A percentile compares a stretch with the other conserved stretches of the same genome.
These are phyloP conservation scores for Camillea tinctor DNA, from an alignment of 2,329 filamentous ascomycete species.

Conservation along the genomic window DNA sequence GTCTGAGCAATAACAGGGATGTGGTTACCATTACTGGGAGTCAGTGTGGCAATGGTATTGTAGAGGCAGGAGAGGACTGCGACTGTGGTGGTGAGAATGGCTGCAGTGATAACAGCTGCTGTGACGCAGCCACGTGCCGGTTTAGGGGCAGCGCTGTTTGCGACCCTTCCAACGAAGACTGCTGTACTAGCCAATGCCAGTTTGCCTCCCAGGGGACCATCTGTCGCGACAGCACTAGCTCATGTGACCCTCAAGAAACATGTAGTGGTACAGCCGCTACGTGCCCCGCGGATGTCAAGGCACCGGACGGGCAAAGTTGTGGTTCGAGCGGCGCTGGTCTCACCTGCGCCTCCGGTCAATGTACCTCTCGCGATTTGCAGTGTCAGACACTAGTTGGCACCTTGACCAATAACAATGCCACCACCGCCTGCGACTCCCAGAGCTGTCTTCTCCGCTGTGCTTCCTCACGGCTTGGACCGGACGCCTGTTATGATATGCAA, in stretches of 20 bases:
- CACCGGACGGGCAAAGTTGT: slow-evolving; percentile 70
- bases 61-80: slow-evolving; percentile 90
- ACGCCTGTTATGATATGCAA: slow-evolving; percentile 71
- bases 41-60: slow-evolving; percentile 95
- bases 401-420: slow-evolving; percentile 71
- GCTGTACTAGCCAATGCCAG: slow-evolving; percentile 67
- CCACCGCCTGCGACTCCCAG: slow-evolving; percentile 70
- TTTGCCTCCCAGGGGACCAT: slow-evolving; percentile 67
- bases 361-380: slow-evolving; percentile 86
- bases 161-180: slow-evolving; percentile 78
- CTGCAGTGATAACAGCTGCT: slow-evolving; percentile 78
- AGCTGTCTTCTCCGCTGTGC: slow-evolving; percentile 77
- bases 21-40: slow-evolving; percentile 78
- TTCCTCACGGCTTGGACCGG: slow-evolving; percentile 63
- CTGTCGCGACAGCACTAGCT: slow-evolving; percentile 75
- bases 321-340: slow-evolving; percentile 62
- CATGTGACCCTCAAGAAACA: slow-evolving; percentile 81
- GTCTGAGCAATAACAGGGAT: slow-evolving; percentile 81
- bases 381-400: slow-evolving; percentile 82
- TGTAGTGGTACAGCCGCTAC: slow-evolving; percentile 71
- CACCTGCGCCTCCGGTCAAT: slow-evolving; percentile 86
- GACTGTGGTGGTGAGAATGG: slow-evolving; percentile 79
- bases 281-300: slow-evolving; percentile 72
- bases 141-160: slow-evolving; percentile 76
- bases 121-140: slow-evolving; percentile 81